Percentiles rank a stretch among this genome's conserved stretches.
Conservation (phyloP, 2,329 filamentous ascomycete genomes). For the Raffaelea deltoideospora region DNA sequence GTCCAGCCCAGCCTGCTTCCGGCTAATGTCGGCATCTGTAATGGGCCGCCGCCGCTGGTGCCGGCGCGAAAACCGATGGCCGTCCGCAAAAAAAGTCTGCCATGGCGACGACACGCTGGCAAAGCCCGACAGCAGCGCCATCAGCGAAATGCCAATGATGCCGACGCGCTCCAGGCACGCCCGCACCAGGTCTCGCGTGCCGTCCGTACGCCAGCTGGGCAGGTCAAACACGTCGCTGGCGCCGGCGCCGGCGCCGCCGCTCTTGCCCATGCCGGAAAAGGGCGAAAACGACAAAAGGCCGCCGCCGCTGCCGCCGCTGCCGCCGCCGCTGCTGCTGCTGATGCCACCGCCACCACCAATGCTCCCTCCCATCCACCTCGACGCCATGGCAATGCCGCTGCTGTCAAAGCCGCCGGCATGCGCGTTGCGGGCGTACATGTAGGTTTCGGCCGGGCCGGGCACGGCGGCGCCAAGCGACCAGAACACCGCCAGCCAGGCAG, state of each 20-base stretch:
- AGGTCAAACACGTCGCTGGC: not conserved
- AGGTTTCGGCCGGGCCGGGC: conserved; percentile 11
- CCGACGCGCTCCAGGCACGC: conserved; percentile 57
- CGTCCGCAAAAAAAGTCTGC: conserved; percentile 68
- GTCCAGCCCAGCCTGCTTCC: conserved; percentile 66
- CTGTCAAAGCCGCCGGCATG: conserved; percentile 17
- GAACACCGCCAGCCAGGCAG: conserved; percentile 55
- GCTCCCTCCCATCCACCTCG: conserved; percentile 4
- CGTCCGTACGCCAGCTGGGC: not conserved
- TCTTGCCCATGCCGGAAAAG: not conserved
- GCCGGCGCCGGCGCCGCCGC: not conserved
- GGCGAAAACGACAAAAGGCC: too few relatives aligned
- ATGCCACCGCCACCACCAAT: conserved; percentile 1
- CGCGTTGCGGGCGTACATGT: conserved; percentile 11
- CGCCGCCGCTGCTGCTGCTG: too few relatives aligned
- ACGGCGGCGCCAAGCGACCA: conserved; percentile 60
- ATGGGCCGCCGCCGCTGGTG: conserved; percentile 36
- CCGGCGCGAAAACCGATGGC: too few relatives aligned
- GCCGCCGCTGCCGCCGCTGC: too few relatives aligned
- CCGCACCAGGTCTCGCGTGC: conserved; percentile 22
- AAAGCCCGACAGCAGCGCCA: conserved; percentile 80
- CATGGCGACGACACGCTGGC: conserved; percentile 78
- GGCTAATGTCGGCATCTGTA: conserved; percentile 57
- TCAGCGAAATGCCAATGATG: conserved; percentile 71
- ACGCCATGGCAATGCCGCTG: conserved; percentile 15